phyloP scores from a whole-genome alignment of 768 basidiomycete species.

The Tylopilus rubrobrunneus region DNA sequence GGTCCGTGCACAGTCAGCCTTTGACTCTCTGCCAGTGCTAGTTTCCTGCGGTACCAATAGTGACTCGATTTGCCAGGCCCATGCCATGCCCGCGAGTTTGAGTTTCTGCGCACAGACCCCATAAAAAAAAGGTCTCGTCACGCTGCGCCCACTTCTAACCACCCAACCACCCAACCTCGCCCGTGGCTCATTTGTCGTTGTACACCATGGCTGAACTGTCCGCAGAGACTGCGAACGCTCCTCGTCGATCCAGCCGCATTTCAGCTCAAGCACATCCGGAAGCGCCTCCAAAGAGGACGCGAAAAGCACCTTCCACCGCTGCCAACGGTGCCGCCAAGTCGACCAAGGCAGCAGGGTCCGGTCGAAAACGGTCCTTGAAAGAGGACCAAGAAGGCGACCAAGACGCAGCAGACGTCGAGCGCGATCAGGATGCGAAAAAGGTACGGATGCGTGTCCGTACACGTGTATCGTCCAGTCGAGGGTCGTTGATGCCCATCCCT shows the following conservation, averaged over 20 bases:
- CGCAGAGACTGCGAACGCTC: conserved; percentile 5
- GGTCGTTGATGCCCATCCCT: background rate
- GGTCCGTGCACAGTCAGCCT: too few species aligned
- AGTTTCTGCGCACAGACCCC: conserved; percentile 25
- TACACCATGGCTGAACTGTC: conserved; percentile 11
- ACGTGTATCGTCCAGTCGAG: background rate
- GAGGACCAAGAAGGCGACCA: conserved; percentile 16
- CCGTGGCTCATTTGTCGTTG: background rate
- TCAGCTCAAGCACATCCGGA: conserved; percentile 45
- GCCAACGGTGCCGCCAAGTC: background rate
- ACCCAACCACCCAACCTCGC: background rate
- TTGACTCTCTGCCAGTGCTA: too few species aligned
- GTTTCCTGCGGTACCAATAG: conserved; percentile 18
- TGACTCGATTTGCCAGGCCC: conserved; percentile 10
- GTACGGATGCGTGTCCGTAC: conserved; percentile 10
- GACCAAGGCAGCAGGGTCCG: conserved; percentile 28
- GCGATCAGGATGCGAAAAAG: conserved; percentile 24
- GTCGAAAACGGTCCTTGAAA: conserved; percentile 34
- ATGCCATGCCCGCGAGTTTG: conserved; percentile 16
- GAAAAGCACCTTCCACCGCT: conserved; percentile 16
- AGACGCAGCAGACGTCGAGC: conserved; percentile 8
- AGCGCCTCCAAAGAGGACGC: conserved; percentile 8
- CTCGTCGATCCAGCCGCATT: conserved; percentile 56
- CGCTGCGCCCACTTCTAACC: background rate
- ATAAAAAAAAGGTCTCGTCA: conserved; percentile 10